Percentiles rank a stretch among this genome's conserved stretches.
phyloP scores from a whole-genome alignment of 2,329 filamentous ascomycete genomes.

The Aspergillus glaucus region DNA sequence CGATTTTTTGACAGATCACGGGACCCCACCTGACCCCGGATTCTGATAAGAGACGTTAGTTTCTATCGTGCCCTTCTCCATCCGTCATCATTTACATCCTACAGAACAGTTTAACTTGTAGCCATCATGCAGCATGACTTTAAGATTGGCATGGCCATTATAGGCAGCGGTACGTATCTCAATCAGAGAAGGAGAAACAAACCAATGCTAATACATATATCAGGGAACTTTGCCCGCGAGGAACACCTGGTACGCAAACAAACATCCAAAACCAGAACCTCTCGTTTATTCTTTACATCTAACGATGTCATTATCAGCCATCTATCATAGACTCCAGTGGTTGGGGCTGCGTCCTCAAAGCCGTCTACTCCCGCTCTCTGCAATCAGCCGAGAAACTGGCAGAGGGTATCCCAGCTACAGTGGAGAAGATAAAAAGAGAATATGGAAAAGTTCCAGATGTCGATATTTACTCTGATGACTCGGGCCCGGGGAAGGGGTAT shows the following conservation, averaged over 20 bases:
- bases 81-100: too few relatives aligned
- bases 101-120: too few relatives aligned
- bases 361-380: constrained; percentile 54
- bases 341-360: constrained; percentile 42
- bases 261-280: too few relatives aligned
- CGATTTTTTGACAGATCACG: too few relatives aligned
- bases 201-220: constrained; percentile 2
- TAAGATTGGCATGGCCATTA: constrained; percentile 43
- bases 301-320: neutral
- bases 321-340: neutral
- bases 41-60: too few relatives aligned
- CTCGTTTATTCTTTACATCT: too few relatives aligned
- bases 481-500: constrained; percentile 38
- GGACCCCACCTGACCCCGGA: too few relatives aligned
- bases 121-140: constrained; percentile 13
- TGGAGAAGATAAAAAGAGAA: too few relatives aligned
- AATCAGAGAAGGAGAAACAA: neutral
- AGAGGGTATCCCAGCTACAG: constrained; percentile 10
- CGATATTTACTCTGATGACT: constrained; percentile 53
- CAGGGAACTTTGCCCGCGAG: constrained; percentile 52
- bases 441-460: constrained; percentile 15
- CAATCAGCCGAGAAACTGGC: constrained; percentile 46
- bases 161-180: constrained; percentile 44
- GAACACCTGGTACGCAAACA: constrained; percentile 43
- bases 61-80: too few relatives aligned